Conservation (phyloP, 768 basidiomycete species). For the Lactarius tabidus region DNA sequence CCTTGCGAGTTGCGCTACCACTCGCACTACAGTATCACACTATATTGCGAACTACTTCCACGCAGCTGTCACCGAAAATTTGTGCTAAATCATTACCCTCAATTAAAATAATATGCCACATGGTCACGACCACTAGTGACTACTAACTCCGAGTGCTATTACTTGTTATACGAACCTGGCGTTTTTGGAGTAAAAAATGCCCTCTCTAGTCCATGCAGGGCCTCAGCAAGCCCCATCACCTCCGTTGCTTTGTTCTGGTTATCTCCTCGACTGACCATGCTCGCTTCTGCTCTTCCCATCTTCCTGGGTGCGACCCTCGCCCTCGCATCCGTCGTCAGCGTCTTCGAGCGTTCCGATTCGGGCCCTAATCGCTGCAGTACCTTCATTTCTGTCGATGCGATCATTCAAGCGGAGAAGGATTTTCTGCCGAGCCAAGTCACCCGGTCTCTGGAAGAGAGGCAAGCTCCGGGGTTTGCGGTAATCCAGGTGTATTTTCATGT, state of each 20-base stretch:
- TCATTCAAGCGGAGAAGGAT: constrained; percentile 38
- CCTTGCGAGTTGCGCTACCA: too few relatives aligned
- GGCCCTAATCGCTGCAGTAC: constrained; percentile 9
- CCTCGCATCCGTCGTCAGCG: constrained; percentile 29
- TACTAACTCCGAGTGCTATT: too few relatives aligned
- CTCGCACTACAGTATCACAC: background rate
- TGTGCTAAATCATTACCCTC: background rate
- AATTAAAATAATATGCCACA: background rate
- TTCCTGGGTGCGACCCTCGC: constrained; percentile 31
- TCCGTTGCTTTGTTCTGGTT: background rate
- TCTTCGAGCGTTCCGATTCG: constrained; percentile 22
- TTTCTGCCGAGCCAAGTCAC: constrained; percentile 39
- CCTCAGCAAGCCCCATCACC: background rate
- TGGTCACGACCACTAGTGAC: background rate
- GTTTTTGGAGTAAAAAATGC: background rate
- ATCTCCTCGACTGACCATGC: background rate
- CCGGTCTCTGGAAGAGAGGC: constrained; percentile 7
- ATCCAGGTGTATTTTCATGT: constrained; percentile 45
- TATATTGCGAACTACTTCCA: background rate
- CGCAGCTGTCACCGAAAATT: background rate
- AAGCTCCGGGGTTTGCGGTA: constrained; percentile 21
- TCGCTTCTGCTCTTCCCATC: constrained; percentile 30
- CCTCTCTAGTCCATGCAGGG: background rate
- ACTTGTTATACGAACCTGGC: too few relatives aligned
- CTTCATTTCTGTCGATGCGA: constrained; percentile 34